Evolutionary conservation across 2,329 filamentous ascomycete species (phyloP).

Genomic region (Penicillium sp.): DNA sequence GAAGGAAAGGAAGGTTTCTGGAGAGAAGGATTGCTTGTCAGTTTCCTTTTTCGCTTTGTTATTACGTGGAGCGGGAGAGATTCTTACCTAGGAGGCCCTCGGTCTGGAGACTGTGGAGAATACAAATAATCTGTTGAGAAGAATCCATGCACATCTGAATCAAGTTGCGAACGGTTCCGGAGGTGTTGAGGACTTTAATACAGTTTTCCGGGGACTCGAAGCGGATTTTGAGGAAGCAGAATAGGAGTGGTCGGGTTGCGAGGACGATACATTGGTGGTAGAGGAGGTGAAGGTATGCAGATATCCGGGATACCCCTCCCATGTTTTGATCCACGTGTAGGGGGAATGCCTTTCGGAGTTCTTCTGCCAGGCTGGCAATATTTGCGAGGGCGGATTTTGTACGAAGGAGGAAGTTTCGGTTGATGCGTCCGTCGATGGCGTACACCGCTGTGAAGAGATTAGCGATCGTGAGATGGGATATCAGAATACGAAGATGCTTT

Average conservation of each 20-base stretch:
- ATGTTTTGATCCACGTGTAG: conserved; percentile 41
- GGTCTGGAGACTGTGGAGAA: conserved; percentile 50
- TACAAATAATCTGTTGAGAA: conserved; percentile 47
- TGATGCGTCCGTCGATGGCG: conserved; percentile 42
- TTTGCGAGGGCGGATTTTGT: conserved; percentile 47
- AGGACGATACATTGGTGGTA: conserved; percentile 23
- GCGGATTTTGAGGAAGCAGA: conserved; percentile 48
- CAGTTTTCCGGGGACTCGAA: conserved; percentile 34
- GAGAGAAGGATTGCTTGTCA: too few species aligned
- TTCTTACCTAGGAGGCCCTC: conserved; percentile 54
- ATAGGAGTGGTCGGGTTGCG: conserved; percentile 26
- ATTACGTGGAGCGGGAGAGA: background rate
- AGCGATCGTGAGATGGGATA: background rate
- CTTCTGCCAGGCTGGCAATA: conserved; percentile 46
- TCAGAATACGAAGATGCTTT: background rate
- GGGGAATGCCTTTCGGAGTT: conserved; percentile 44
- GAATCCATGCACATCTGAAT: conserved; percentile 51
- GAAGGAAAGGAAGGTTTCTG: conserved; percentile 51
- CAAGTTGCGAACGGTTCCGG: conserved; percentile 43
- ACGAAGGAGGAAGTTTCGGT: conserved; percentile 41
- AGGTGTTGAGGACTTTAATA: conserved; percentile 37
- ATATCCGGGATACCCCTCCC: conserved; percentile 48
- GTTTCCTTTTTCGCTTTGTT: background rate
- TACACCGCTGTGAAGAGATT: conserved; percentile 45
- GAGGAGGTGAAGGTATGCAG: conserved; percentile 46